phyloP scores from a whole-genome alignment of 2,329 filamentous ascomycete species.

The Fusarium sp. region DNA sequence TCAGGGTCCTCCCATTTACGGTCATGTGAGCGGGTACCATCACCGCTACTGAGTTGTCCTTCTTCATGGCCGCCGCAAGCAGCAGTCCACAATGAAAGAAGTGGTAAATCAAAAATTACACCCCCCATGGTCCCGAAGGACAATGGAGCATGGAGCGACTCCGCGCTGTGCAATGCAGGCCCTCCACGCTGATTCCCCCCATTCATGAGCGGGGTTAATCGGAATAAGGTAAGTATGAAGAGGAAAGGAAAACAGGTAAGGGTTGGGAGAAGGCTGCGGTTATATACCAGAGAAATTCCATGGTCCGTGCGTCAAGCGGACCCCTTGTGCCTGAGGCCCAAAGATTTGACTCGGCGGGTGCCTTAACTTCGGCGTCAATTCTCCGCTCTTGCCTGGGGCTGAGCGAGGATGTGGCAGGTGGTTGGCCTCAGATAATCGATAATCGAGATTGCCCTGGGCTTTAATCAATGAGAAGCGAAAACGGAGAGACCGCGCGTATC shows the following conservation, averaged over 20 bases:
- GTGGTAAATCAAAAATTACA: slow-evolving; percentile 64
- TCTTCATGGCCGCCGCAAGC: slow-evolving; percentile 56
- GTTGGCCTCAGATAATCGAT: background rate
- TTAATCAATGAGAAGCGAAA: background rate
- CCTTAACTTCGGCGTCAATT: background rate
- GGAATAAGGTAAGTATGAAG: slow-evolving; percentile 65
- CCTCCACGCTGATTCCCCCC: slow-evolving; percentile 55
- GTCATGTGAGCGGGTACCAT: background rate
- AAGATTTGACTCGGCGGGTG: background rate
- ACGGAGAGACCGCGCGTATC: background rate
- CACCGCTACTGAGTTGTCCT: slow-evolving; percentile 42
- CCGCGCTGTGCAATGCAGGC: slow-evolving; percentile 69
- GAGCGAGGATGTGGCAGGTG: background rate
- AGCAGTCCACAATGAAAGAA: slow-evolving; percentile 58
- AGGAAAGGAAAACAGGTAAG: slow-evolving; percentile 3
- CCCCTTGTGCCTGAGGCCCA: background rate
- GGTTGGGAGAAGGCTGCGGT: slow-evolving; percentile 10
- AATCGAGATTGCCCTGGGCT: background rate
- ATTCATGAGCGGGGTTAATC: slow-evolving; percentile 58
- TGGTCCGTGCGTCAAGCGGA: slow-evolving; percentile 18
- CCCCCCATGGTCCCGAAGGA: slow-evolving; percentile 66
- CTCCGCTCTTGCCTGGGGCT: background rate
- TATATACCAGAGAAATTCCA: slow-evolving; percentile 14
- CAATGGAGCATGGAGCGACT: slow-evolving; percentile 62
- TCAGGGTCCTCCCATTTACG: background rate